Base-by-base conservation (phyloP, 2,329 filamentous ascomycete species). In the Cyphellophora europaea region DNA sequence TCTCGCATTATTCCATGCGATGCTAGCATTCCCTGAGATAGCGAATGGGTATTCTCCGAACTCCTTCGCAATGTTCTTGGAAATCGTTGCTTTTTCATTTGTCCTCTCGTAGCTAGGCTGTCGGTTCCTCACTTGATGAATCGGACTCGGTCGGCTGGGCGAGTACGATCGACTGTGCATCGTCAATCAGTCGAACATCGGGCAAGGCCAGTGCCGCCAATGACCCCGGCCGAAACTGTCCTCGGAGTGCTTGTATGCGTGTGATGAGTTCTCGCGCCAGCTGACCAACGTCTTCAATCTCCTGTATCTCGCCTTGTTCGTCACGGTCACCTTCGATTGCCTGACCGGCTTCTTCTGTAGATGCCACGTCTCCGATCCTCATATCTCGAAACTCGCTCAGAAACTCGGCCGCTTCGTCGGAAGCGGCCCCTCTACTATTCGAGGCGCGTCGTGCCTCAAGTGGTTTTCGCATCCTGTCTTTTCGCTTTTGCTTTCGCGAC, bases 271-370 rank as follows among this genome's bases (percentile, higher is more conserved):
- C 41, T 32, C 45, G 33, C 3, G 43, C 45, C 18, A 47, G 33
- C 15, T 38, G 32, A 10, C 43, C 43, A 33, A 49, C 47, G 19
- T 48, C 43, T 34, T 48, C 40, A 27, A 49, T 31, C 28, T 48
- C 43, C 28, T 18, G 30, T 11, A 19, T 30, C 12, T 30, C 30
- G 16, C 32, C 43, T 30, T 18, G 30, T 11, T 25, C 27, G 15
- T 30, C 30, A 19, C 32, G 23, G 12, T 32, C 28, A 16, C 16
- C 12, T 15, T 37, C 38, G 10, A 37, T 30, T 30, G 27, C 8
- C 8, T 30, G 11, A n/a, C 27, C 6, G 8, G 6, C 15, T 8
- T 8, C 27, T 6, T n/a, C 27, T 8, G 11, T 13, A 8, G 21
- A 30, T 30, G 6, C 10, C 8, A 25, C n/a, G 21, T 25, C 21